Evolutionary conservation across 805 yeast genomes (phyloP), one percentile per base, ranked within the genome.

Genomic region (Kazachstania africana): DNA sequence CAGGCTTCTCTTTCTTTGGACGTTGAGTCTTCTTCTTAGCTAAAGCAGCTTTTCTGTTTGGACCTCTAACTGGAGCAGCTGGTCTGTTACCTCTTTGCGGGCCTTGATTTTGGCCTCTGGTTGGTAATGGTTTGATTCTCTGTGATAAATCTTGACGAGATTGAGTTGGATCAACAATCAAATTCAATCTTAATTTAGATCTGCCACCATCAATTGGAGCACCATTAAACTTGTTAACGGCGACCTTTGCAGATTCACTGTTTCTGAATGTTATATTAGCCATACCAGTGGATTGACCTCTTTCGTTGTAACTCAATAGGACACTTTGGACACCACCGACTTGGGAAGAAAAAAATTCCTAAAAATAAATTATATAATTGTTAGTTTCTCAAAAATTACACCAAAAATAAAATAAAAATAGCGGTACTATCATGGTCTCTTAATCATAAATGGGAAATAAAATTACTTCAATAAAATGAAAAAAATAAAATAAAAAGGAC

Each of bases 131-230:
- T 66, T 73, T 45, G 75, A 84, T 78, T 68, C 95, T 77, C 12
- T 80, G 65, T 32, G 83, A 66, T 47, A 84, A 70, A 45, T 47
- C 41, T 31, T 39, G 41, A 17, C 33, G 32, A 19, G 85, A 78
- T 59, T 68, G 76, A 44, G 75, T 64, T 44, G 96, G 94, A 55
- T 87, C 95, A 49, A 84, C 68, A 44, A 88, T 72, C 50, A 91
- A 65, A 60, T 85, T 95, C 33, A 75, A 62, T 59, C 70, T 79
- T 67, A 91, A 71, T 56, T 68, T 78, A 43, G 72, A 58, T 38
- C 75, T 69, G 38, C 96, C 96, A 34, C 77, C 77, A 54, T 91
- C 98, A 48, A 91, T 81, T 50, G 95, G 87, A 27, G 94, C 88
- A 51, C 91, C 88, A 59, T 88, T 81, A 65, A 78, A 88, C 50